These are phyloP conservation scores for Tagetes erecta DNA, from an alignment of 129 eudicot genomes.

Conservation along the genomic window DNA sequence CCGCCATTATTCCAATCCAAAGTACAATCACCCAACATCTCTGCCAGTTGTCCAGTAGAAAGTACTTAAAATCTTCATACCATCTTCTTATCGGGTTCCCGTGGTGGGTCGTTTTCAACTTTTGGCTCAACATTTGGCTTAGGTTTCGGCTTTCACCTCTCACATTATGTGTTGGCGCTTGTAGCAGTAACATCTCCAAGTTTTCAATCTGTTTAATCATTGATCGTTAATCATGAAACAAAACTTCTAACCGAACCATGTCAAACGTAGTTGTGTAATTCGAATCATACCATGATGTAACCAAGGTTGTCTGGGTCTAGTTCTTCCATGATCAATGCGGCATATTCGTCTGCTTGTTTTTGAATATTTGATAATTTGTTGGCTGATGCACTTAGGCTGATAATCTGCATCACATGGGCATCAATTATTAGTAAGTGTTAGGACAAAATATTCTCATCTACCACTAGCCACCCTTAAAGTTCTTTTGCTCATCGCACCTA, in stretches of 20 bases:
- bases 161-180: conserved; percentile 56
- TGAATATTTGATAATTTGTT: conserved; percentile 78
- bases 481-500: conserved; percentile 16
- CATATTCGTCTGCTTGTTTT: conserved; percentile 78
- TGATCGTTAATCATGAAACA: background rate
- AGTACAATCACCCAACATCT: conserved; percentile 23
- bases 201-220: conserved; percentile 48
- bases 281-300: conserved; percentile 62
- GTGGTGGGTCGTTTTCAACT: conserved; percentile 45
- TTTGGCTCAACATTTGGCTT: conserved; percentile 62
- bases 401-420: conserved; percentile 55
- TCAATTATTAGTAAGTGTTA: conserved; percentile 3
- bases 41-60: conserved; percentile 18
- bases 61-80: conserved; percentile 17
- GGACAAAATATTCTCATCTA: conserved; percentile 24
- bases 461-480: conserved; percentile 26
- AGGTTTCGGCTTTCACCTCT: conserved; percentile 56
- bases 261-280: conserved; percentile 5
- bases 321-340: conserved; percentile 89
- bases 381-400: conserved; percentile 77
- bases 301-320: conserved; percentile 68
- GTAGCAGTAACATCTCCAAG: conserved; percentile 67
- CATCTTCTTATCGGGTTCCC: conserved; percentile 11
- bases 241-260: background rate
- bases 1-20: conserved; percentile 12